Evolutionary conservation across 2,329 filamentous ascomycete species (phyloP), one percentile per base, ranked within the genome.

Genomic region (Cercospora berteroae): DNA sequence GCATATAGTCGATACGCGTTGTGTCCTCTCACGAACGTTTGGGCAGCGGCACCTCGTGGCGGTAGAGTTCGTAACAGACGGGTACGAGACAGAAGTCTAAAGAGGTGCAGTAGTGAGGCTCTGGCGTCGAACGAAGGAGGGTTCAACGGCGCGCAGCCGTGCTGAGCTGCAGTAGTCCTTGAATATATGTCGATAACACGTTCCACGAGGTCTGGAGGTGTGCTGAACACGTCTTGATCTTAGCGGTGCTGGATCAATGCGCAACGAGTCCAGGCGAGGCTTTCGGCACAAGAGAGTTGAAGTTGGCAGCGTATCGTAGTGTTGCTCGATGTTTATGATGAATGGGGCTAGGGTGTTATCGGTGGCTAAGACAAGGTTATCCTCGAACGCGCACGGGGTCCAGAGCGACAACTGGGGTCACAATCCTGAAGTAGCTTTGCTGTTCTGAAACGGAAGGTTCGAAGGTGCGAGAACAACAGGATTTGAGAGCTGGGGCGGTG

Each of bases 51-150:
- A 36, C 55, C 31, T 57, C 55, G 55, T 57, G 55, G 55, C 31
- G 55, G 55, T 33, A 57, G 23, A 57, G 55, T 57, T 57, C 18
- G 55, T 31, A 33, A 57, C 27, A 56, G 23, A 56, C 27, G 55
- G 55, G 48, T 52, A 23, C 48, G 27, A 57, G 55, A 57, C 55
- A 57, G 55, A 57, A 57, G 27, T 57, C 55, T 31, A 57, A 57
- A 27, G 27, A 36, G 55, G 27, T 57, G 55, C 55, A 57, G 55
- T 57, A 33, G 55, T 36, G 55, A 31, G 55, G 55, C 55, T 57
- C 55, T 57, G 31, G 55, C 55, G 31, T 31, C 55, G 27, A n/a
- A 57, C 55, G 55, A 20, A 10, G 55, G 55, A 57, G 27, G 27
- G 16, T 18, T 57, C 16, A 20, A 36, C 55, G n/a, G 55, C 27